Conservation (phyloP, 2,329 filamentous ascomycete genomes). For the Xylaria digitata region DNA sequence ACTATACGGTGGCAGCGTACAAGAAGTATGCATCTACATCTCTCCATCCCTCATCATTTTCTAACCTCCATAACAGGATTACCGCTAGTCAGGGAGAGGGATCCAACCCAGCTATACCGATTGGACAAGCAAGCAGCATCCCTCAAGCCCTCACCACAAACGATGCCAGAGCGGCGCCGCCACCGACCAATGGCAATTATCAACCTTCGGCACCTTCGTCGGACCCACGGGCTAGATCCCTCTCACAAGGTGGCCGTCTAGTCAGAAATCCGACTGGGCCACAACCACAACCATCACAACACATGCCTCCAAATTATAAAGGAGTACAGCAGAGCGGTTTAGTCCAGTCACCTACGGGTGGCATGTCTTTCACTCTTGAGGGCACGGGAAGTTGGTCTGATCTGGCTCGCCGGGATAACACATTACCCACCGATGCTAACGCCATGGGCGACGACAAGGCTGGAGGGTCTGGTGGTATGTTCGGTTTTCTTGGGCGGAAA, state of each 20-base stretch:
- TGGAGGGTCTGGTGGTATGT: slow-evolving; percentile 77
- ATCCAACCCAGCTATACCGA: slow-evolving; percentile 18
- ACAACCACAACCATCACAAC: slow-evolving; percentile 41
- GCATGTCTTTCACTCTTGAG: slow-evolving; percentile 90
- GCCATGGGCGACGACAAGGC: slow-evolving; percentile 63
- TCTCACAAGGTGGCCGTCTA: slow-evolving; percentile 29
- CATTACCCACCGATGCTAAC: slow-evolving; percentile 74
- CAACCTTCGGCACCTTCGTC: slow-evolving; percentile 34
- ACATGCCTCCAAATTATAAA: slow-evolving; percentile 60
- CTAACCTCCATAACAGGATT: slow-evolving; percentile 50
- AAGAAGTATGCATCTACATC: slow-evolving; percentile 65
- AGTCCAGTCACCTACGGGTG: slow-evolving; percentile 81
- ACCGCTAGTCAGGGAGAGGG: slow-evolving; percentile 49
- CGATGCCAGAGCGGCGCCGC: slow-evolving; percentile 57
- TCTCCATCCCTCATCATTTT: not conserved
- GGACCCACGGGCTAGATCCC: slow-evolving; percentile 31
- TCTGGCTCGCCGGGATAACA: slow-evolving; percentile 84
- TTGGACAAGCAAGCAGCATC: slow-evolving; percentile 42
- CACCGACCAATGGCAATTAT: slow-evolving; percentile 42
- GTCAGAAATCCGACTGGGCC: slow-evolving; percentile 25
- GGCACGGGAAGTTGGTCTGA: slow-evolving; percentile 92
- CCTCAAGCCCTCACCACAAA: slow-evolving; percentile 65
- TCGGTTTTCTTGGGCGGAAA: slow-evolving; percentile 89
- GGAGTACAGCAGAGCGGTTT: slow-evolving; percentile 65
- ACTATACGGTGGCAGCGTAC: slow-evolving; percentile 87